Conservation (phyloP, 352 stramenopile genomes). For the Pythium chondricola region DNA sequence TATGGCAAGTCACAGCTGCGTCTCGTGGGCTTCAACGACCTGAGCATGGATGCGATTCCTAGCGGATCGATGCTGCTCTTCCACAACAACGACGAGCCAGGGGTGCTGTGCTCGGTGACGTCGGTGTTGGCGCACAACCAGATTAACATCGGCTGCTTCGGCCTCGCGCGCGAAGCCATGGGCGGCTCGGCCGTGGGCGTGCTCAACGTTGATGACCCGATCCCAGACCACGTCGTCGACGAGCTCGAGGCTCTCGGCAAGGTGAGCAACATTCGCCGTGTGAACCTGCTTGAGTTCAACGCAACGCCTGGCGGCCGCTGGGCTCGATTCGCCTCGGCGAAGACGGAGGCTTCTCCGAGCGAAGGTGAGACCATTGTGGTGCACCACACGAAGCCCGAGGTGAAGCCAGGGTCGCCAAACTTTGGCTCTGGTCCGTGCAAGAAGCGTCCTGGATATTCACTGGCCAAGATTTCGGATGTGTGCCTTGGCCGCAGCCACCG, state of each 20-base stretch:
- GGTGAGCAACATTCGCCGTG: conserved; percentile 80
- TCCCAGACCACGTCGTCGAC: conserved; percentile 79
- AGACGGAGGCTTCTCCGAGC: conserved; percentile 18
- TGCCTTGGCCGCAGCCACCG: conserved; percentile 94
- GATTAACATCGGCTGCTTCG: conserved; percentile 95
- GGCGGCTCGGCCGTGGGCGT: conserved; percentile 75
- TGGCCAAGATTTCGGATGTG: conserved; percentile 84
- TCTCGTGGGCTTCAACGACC: conserved; percentile 84
- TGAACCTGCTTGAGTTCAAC: conserved; percentile 79
- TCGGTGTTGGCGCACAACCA: conserved; percentile 86
- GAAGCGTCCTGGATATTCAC: conserved; percentile 95
- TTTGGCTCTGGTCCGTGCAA: conserved; percentile 98
- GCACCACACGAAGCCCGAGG: conserved; percentile 55
- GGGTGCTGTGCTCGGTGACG: conserved; percentile 92
- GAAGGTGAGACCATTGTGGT: conserved; percentile 33
- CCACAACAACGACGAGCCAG: conserved; percentile 93
- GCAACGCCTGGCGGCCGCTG: conserved; percentile 42
- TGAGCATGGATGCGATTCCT: conserved; percentile 81
- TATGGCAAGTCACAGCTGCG: conserved; percentile 85
- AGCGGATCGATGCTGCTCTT: conserved; percentile 91
- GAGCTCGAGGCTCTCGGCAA: conserved; percentile 67
- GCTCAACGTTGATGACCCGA: conserved; percentile 87
- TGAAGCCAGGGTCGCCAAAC: conserved; percentile 86
- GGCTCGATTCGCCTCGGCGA: conserved; percentile 55
- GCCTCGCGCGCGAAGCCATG: conserved; percentile 67